A percentile compares a stretch with the other conserved stretches of the same genome.
These are phyloP conservation scores for Calonectria pseudoturangicola DNA, from an alignment of 2,329 filamentous ascomycete species.

Conservation along the genomic window DNA sequence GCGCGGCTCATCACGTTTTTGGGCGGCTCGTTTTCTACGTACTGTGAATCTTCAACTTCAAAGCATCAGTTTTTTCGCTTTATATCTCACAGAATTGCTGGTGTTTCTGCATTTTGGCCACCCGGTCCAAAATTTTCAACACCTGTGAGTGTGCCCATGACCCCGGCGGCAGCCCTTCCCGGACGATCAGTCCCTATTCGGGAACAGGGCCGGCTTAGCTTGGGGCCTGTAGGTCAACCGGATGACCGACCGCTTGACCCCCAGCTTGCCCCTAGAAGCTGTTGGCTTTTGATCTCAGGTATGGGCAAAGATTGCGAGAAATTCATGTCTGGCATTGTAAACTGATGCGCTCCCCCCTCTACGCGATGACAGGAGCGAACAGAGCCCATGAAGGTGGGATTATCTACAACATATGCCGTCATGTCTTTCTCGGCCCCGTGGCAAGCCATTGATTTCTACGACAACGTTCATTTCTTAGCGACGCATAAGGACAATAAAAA, in stretches of 20 bases:
- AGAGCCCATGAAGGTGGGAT: not conserved
- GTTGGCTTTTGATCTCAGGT: not conserved
- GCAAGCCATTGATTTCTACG: not conserved
- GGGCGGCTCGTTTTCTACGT: constrained; percentile 38
- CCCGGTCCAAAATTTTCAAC: constrained; percentile 21
- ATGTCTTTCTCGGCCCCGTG: not conserved
- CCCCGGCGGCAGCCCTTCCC: constrained; percentile 30
- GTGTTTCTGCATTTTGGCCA: constrained; percentile 24
- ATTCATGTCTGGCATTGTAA: not conserved
- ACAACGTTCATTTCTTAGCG: not conserved
- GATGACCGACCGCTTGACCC: not conserved
- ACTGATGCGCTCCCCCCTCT: not conserved
- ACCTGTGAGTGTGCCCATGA: constrained; percentile 26
- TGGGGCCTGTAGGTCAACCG: constrained; percentile 23
- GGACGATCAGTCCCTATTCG: constrained; percentile 37
- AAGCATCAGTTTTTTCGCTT: not conserved
- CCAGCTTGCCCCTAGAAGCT: constrained; percentile 1
- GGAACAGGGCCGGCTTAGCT: constrained; percentile 33
- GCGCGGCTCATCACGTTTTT: constrained; percentile 27
- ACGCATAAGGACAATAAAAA: too few relatives aligned
- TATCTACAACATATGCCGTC: not conserved
- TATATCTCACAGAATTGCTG: not conserved
- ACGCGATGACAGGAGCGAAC: not conserved
- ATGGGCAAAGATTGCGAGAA: not conserved
- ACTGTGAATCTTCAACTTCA: not conserved